These are phyloP conservation scores for Pyrenula massariospora DNA, from an alignment of 495 filamentous ascomycete genomes.

Conservation along the genomic window DNA sequence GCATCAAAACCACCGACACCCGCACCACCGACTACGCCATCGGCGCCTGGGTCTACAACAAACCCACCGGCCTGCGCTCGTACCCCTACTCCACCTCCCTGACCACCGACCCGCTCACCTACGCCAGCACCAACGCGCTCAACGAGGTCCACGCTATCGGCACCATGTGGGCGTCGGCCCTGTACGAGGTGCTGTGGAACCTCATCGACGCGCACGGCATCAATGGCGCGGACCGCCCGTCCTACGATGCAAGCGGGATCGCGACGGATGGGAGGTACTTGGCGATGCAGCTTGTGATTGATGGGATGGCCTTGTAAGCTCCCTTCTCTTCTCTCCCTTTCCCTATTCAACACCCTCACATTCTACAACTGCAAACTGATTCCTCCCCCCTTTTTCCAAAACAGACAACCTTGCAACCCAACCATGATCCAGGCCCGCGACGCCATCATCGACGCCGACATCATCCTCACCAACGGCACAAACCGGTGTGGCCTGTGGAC, in stretches of 20 bases:
- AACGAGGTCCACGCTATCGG: conserved; percentile 26
- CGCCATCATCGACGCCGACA: conserved; percentile 41
- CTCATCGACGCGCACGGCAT: conserved; percentile 38
- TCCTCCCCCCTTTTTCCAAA: background rate
- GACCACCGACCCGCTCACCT: conserved; percentile 31
- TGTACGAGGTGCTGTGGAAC: conserved; percentile 42
- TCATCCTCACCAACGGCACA: conserved; percentile 32
- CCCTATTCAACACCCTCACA: no score
- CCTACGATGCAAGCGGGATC: conserved; percentile 27
- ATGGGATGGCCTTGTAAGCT: conserved; percentile 32
- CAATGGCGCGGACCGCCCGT: conserved; percentile 25
- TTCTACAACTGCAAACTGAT: background rate
- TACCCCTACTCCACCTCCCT: conserved; percentile 39
- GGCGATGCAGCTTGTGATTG: conserved; percentile 37
- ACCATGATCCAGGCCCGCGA: conserved; percentile 37
- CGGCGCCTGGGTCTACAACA: conserved; percentile 30
- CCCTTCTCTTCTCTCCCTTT: background rate
- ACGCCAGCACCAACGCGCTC: conserved; percentile 22
- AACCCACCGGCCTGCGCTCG: conserved; percentile 27
- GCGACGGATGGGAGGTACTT: conserved; percentile 38
- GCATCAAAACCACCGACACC: conserved; percentile 32
- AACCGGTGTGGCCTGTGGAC: conserved; percentile 42
- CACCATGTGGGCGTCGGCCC: conserved; percentile 38
- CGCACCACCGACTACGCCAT: conserved; percentile 27
- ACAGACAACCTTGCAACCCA: conserved; percentile 35